Percentiles rank a stretch among this genome's conserved stretches.
These are phyloP conservation scores for Trypanosomatidae sp. DNA, from an alignment of 208 protist genomes.

Conservation along the genomic window DNA sequence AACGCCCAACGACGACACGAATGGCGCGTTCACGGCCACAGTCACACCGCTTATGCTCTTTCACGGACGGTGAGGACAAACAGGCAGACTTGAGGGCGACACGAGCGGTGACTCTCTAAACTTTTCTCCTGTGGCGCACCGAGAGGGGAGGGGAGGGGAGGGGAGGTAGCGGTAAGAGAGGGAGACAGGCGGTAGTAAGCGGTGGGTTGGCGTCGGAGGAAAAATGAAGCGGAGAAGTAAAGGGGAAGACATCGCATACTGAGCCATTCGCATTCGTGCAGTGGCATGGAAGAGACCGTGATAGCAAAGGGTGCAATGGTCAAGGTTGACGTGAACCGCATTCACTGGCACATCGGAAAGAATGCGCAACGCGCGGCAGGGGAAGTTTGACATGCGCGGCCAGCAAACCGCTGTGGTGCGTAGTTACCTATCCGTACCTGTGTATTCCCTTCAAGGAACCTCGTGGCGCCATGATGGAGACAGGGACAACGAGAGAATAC, in stretches of 20 bases:
- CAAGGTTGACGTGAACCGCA: background rate
- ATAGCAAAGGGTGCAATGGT: background rate
- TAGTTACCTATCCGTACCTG: background rate
- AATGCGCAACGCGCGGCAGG: background rate
- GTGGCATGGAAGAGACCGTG: background rate
- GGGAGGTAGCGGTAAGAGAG: background rate
- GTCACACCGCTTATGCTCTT: background rate
- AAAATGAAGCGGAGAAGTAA: no score
- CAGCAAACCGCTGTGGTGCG: background rate
- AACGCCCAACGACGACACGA: background rate
- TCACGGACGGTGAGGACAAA: background rate
- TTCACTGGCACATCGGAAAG: background rate
- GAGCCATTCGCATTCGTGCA: background rate
- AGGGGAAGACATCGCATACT: background rate
- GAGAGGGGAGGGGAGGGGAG: background rate
- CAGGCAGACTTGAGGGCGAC: conserved; percentile 1
- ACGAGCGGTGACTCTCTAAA: background rate
- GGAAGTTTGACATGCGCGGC: background rate
- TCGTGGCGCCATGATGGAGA: background rate
- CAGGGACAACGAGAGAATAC: background rate
- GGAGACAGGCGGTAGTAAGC: background rate
- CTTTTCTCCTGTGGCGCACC: background rate
- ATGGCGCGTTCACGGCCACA: background rate
- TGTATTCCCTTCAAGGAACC: background rate
- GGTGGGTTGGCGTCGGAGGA: background rate